Base-by-base conservation (phyloP, 1,284 basidiomycete species). In the Leccinum pachyderme region DNA sequence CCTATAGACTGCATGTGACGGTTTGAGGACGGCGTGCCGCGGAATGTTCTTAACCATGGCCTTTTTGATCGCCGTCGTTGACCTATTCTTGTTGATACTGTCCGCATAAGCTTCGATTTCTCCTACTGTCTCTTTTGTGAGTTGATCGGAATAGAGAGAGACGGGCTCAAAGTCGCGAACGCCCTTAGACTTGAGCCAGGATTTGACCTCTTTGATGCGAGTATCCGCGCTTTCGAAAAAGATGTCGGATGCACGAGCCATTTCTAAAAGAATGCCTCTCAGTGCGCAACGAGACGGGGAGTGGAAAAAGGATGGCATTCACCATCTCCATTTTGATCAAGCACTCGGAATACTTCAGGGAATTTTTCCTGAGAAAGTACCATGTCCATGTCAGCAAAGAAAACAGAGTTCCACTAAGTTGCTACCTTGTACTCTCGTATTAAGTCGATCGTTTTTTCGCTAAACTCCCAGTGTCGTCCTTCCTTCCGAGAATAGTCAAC, bases 11-110 rank as follows among this genome's bases (percentile, higher is more conserved):
- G 94, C 88, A 73, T 99, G 95, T 3, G 87, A 78, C 6, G 97
- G 97, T 72, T 98, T 98, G 58, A 99, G 81, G 2, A 99, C 85
- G 1, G 93, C 95, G 65, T 94, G 90, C n/a, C 95, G 84, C 6
- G 96, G 96, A 31, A 98, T 93, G 35, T 87, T 87, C 67, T 94
- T 92, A 56, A 99, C 89, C 28, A 93, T 85, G 3, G 89, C 91
- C 60, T 92, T 92, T 79, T 94, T 98, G 73, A 95, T 88, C 9
- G 79, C 76, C 1, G 79, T 74, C 0, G 76, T 67, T 0, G 81
- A 79, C 67, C 86, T 88, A 63, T 75, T 81, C 27, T 78, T 75
- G 29, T 80, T 86, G 61, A 91, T 81, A 18, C 71, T 70, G 63
- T 94, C 86, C 2, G 89, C 89, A 7, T 93, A 75, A 49, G 78